phyloP scores from a whole-genome alignment of 1,284 basidiomycete species.

The Testicularia cyperi region DNA sequence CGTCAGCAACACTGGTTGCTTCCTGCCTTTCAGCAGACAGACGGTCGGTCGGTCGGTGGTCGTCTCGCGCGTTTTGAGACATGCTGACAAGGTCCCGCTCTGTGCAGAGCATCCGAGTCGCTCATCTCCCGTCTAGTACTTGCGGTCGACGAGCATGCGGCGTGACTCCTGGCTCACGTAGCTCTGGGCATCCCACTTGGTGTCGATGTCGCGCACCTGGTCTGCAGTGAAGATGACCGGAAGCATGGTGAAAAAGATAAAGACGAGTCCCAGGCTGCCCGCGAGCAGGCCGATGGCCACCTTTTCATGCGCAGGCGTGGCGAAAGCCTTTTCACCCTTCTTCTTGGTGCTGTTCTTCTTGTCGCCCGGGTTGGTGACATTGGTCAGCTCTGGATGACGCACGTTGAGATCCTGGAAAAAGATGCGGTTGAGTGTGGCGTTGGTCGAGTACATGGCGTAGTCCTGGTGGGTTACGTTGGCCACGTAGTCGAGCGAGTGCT shows the following conservation, averaged over 20 bases:
- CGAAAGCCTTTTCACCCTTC: constrained; percentile 42
- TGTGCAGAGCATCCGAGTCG: no score
- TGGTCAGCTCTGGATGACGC: constrained; percentile 31
- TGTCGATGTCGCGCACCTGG: constrained; percentile 23
- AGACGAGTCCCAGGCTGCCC: constrained; percentile 33
- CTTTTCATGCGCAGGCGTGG: constrained; percentile 50
- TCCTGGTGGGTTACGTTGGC: constrained; percentile 43
- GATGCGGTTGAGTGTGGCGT: constrained; percentile 27
- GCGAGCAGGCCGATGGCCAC: constrained; percentile 46
- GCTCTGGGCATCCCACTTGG: constrained; percentile 29
- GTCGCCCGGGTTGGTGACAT: constrained; percentile 43
- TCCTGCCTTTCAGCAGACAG: no score
- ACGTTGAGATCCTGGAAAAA: constrained; percentile 30
- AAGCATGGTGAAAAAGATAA: constrained; percentile 41
- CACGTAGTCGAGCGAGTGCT: constrained; percentile 36
- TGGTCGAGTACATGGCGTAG: constrained; percentile 40
- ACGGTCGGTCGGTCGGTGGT: no score
- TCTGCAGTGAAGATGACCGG: constrained; percentile 51
- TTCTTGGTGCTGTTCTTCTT: constrained; percentile 8
- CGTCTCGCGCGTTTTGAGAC: no score
- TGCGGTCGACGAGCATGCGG: constrained; percentile 36
- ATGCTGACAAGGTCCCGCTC: no score
- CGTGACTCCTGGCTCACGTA: constrained; percentile 34
- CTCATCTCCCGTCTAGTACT: constrained; percentile 24
- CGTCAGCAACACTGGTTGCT: no score